Evolutionary conservation across 495 filamentous ascomycete species (phyloP).

Genomic region (Penicillium diatomitis): DNA sequence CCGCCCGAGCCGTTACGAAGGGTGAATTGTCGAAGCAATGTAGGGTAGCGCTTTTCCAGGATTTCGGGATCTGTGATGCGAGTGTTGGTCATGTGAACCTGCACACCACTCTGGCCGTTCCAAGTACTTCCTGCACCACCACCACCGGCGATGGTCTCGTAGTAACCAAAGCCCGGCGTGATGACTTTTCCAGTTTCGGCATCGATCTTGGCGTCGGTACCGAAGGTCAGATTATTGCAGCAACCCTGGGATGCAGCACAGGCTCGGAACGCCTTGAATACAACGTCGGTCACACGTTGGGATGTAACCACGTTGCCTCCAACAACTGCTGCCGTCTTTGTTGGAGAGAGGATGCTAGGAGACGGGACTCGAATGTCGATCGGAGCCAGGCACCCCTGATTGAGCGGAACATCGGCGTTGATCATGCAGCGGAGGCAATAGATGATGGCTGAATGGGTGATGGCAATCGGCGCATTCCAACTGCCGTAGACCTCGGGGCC

Average conservation of each 20-base stretch:
- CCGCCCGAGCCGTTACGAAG: constrained; percentile 63
- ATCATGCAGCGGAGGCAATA: constrained; percentile 93
- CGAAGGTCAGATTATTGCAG: constrained; percentile 72
- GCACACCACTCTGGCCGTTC: constrained; percentile 84
- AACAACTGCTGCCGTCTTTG: constrained; percentile 82
- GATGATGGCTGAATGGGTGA: constrained; percentile 93
- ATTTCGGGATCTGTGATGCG: constrained; percentile 93
- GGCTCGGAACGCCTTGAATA: constrained; percentile 81
- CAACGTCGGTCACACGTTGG: constrained; percentile 90
- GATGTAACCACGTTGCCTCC: constrained; percentile 91
- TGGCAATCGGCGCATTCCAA: constrained; percentile 89
- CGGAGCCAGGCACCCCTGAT: constrained; percentile 89
- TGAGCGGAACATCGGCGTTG: constrained; percentile 86
- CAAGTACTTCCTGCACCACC: constrained; percentile 80
- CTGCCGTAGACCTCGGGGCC: constrained; percentile 91
- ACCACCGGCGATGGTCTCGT: constrained; percentile 93
- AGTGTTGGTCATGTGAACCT: constrained; percentile 99
- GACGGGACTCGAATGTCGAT: constrained; percentile 80
- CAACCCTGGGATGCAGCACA: constrained; percentile 88
- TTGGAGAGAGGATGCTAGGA: constrained; percentile 75
- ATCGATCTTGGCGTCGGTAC: constrained; percentile 29
- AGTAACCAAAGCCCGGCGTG: constrained; percentile 84
- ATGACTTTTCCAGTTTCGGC: constrained; percentile 76
- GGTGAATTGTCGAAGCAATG: constrained; percentile 74
- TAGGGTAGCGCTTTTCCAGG: constrained; percentile 91